Evolutionary conservation across 441 rosid species (phyloP), one percentile per base, ranked within the genome.

Genomic region (Eugenia klotzschiana): DNA sequence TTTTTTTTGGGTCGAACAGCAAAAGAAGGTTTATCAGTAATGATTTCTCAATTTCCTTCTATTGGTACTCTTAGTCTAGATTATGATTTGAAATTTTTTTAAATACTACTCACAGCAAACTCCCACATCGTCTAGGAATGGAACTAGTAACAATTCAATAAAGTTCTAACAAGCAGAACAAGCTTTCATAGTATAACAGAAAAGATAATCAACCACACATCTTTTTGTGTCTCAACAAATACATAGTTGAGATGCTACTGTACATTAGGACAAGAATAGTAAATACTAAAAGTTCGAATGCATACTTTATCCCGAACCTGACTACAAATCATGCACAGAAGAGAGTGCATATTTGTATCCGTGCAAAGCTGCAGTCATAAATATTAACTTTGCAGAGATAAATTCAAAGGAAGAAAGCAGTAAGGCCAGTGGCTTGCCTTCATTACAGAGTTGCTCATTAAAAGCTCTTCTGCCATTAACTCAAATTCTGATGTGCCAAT

Each of bases 391-490:
- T 18, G 77, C 16, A 33, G 77, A 33, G 11, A 64, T 33, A 18
- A 64, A 64, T 79, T 46, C 33, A 46, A 79, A 60, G 55, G 74
- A 41, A 13, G 43, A 41, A 51, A 9, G 57, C 43, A 51, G 50
- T 22, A 54, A 77, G 18, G 81, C 80, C 40, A 74, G 55, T 8
- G 50, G 87, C 91, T 89, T 90, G 88, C 98, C 98, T 94, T 96
- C 87, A 96, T 84, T 84, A 85, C 85, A 52, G 99, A 94, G 82
- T 96, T 93, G 51, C 97, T 98, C 95, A 94, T 93, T 89, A 96
- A 85, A 88, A 96, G 94, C 84, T 94, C 99, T 91, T 98, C 99
- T 41, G 98, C 97, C 92, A 96, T 91, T 90, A 96, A 87, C 86
- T 96, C 99, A 88, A 96, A 96, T 87, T 92, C 98, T 2, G 98